Base-by-base conservation (phyloP, 2,329 filamentous ascomycete genomes). In the Dactylellina drechsleri region DNA sequence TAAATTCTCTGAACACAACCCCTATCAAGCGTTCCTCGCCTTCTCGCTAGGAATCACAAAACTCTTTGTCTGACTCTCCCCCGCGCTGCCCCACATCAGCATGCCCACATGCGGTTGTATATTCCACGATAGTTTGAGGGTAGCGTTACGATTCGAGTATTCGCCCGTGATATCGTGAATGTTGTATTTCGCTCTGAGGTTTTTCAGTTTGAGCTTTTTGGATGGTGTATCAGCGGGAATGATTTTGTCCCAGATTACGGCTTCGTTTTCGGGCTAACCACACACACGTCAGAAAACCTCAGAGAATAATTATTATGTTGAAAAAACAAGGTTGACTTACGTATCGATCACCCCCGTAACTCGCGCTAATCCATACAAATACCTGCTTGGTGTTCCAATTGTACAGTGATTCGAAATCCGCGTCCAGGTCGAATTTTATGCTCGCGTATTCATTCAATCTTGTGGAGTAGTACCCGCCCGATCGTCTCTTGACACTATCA, bases 301-400 rank as follows among this genome's bases (percentile, higher is more conserved):
- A 20, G 2, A 18, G 28, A 54, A 54, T n/a, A n/a, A n/a, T n/a
- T n/a, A n/a, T n/a, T n/a, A n/a, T n/a, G n/a, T n/a, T n/a, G n/a
- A n/a, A n/a, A n/a, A n/a, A n/a, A n/a, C n/a, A n/a, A n/a, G n/a
- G n/a, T n/a, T n/a, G n/a, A 66, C 77, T 45, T 49, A 79, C 78
- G 36, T 75, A 78, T 77, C 76, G 77, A 16, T 59, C 67, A 57
- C 59, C 76, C 12, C 64, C 72, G 81, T 90, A 91, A 66, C 85
- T 90, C 65, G 94, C 94, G 66, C 92, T 94, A 72, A 99, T 89
- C 84, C 97, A 99, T 82, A 97, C 89, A 84, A 98, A 99, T 80
- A 99, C 85, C 84, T 98, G 92, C 83, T 99, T 99, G 18, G 96
- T 99, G 86, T 99, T 99, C 95, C 94, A 99, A 81, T 92, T 96